phyloP scores from a whole-genome alignment of 768 basidiomycete genomes.

The Podaxis carcinomalis region DNA sequence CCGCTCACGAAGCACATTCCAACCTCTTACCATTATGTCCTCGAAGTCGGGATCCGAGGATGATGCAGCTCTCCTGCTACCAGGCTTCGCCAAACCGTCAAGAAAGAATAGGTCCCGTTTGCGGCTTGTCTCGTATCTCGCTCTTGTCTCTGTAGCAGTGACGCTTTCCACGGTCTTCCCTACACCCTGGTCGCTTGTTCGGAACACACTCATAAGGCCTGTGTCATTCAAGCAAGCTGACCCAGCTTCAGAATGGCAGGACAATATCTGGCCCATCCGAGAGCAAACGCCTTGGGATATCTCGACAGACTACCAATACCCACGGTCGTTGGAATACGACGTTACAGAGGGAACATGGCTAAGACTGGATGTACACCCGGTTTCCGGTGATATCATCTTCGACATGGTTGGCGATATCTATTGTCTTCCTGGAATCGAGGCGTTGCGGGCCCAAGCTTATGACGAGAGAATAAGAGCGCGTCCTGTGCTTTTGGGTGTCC shows the following conservation, averaged over 20 bases:
- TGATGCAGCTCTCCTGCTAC: not conserved
- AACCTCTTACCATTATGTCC: conserved; percentile 1
- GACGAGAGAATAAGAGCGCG: conserved; percentile 37
- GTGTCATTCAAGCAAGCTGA: conserved; percentile 18
- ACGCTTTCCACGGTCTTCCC: conserved; percentile 30
- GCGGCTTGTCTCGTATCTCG: conserved; percentile 16
- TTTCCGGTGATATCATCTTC: conserved; percentile 66
- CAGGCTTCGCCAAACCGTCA: not conserved
- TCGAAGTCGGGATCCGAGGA: not conserved
- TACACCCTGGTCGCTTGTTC: conserved; percentile 28
- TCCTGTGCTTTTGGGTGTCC: conserved; percentile 60
- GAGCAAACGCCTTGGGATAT: conserved; percentile 65
- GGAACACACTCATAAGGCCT: conserved; percentile 18
- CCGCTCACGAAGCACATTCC: not conserved
- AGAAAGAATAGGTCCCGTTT: not conserved
- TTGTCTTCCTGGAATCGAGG: conserved; percentile 50
- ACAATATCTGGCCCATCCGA: conserved; percentile 61
- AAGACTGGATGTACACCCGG: conserved; percentile 68
- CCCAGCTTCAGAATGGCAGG: conserved; percentile 37
- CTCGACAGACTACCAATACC: conserved; percentile 69
- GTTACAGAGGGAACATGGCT: conserved; percentile 76
- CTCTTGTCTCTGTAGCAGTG: conserved; percentile 26
- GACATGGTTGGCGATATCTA: conserved; percentile 76
- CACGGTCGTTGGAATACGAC: conserved; percentile 61
- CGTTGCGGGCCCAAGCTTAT: conserved; percentile 13